Evolutionary conservation across 441 rosid species (phyloP).

Genomic region (Bocquillonia castaneifolia): DNA sequence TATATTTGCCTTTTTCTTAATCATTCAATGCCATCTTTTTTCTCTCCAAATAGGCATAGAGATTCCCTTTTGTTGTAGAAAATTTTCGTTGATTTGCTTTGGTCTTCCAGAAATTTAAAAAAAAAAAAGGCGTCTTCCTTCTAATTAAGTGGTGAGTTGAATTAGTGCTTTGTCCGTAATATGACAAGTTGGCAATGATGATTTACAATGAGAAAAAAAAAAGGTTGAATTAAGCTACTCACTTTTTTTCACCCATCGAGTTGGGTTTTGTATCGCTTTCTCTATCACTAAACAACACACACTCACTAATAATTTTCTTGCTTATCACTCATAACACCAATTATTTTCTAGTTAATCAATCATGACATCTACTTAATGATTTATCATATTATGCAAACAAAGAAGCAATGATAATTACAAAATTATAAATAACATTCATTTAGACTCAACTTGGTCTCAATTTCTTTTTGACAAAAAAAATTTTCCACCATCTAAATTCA

Average conservation of each 20-base stretch:
- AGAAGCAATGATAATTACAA: not conserved
- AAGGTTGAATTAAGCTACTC: slow-evolving; percentile 26
- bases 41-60: slow-evolving; percentile 12
- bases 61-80: slow-evolving; percentile 26
- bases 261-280: slow-evolving; percentile 11
- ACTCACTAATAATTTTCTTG: not conserved
- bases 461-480: not conserved
- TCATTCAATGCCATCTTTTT: not conserved
- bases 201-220: slow-evolving; percentile 8
- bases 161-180: slow-evolving; percentile 20
- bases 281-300: not conserved
- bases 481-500: not conserved
- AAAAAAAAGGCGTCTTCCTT: slow-evolving; percentile 14
- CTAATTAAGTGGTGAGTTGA: slow-evolving; percentile 33
- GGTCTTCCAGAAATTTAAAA: too few relatives aligned
- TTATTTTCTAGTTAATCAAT: slow-evolving; percentile 5
- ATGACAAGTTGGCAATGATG: slow-evolving; percentile 32
- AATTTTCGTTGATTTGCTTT: slow-evolving; percentile 19
- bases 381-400: not conserved
- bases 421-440: not conserved
- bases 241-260: slow-evolving; percentile 11
- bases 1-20: slow-evolving; percentile 17
- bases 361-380: slow-evolving; percentile 6
- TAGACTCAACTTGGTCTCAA: not conserved
- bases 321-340: not conserved